Percentiles rank a stretch among this genome's conserved stretches.
These are phyloP conservation scores for Claviceps fusiformis DNA, from an alignment of 2,329 filamentous ascomycete genomes.

Conservation along the genomic window DNA sequence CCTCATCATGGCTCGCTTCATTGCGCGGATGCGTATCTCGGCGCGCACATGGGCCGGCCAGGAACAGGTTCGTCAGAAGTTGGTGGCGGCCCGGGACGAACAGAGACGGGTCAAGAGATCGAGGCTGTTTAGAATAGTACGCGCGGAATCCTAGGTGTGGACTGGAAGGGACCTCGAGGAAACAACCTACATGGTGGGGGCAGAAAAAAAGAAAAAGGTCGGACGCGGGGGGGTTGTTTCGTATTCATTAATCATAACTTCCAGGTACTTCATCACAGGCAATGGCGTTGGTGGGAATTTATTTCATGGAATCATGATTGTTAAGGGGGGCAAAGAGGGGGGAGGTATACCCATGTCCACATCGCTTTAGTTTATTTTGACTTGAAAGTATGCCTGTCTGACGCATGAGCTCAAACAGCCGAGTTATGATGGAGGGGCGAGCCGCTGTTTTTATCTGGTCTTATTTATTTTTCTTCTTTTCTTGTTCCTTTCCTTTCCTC, in stretches of 20 bases:
- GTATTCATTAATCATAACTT: too few relatives aligned
- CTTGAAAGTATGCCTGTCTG: background rate
- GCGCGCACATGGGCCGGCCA: conserved; percentile 37
- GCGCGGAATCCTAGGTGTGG: conserved; percentile 7
- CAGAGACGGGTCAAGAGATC: conserved; percentile 31
- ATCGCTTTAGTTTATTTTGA: background rate
- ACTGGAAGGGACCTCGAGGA: background rate
- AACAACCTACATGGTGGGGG: too few relatives aligned
- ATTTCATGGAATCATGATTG: background rate
- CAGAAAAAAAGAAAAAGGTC: too few relatives aligned
- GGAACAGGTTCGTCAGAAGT: conserved; percentile 33
- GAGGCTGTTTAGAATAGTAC: conserved; percentile 25
- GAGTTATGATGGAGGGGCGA: background rate
- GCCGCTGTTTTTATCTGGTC: background rate
- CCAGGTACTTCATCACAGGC: background rate
- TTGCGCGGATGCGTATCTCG: conserved; percentile 35
- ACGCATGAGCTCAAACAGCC: background rate
- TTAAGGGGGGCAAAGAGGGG: background rate
- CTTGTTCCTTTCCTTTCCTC: background rate
- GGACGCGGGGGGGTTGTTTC: too few relatives aligned
- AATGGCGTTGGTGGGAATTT: conserved; percentile 1
- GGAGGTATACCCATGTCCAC: background rate
- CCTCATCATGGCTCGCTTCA: conserved; percentile 35
- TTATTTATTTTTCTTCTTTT: background rate
- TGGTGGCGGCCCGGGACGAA: conserved; percentile 35